Percentiles rank a stretch among this genome's conserved stretches.
phyloP scores from a whole-genome alignment of 805 yeast species.

The Crinitomyces ghanaensis region DNA sequence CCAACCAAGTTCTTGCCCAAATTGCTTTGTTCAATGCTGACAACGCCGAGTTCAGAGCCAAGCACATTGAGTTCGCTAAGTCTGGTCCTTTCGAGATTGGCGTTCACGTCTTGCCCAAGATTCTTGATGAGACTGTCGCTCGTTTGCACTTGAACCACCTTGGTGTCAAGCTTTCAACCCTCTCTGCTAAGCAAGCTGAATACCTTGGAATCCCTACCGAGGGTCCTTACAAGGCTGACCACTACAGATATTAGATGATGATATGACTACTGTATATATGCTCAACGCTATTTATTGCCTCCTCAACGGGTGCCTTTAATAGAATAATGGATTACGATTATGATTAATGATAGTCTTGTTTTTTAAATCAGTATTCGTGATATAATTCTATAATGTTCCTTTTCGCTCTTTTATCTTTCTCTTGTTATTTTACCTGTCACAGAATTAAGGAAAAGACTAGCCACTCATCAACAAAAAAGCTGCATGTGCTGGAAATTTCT shows the following conservation, averaged over 20 bases:
- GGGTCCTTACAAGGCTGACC: conserved; percentile 98
- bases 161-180: conserved; percentile 74
- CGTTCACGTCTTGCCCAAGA: conserved; percentile 95
- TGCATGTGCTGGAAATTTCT: too few species aligned
- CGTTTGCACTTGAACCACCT: conserved; percentile 91
- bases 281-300: too few species aligned
- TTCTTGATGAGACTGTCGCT: conserved; percentile 97
- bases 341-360: too few species aligned
- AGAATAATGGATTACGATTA: too few species aligned
- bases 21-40: conserved; percentile 90
- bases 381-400: too few species aligned
- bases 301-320: too few species aligned
- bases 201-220: conserved; percentile 83
- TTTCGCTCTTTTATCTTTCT: too few species aligned
- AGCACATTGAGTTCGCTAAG: conserved; percentile 83
- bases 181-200: conserved; percentile 75
- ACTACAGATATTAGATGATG: conserved; percentile 78
- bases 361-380: too few species aligned
- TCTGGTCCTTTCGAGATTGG: conserved; percentile 84
- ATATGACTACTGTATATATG: background rate
- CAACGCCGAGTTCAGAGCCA: conserved; percentile 65
- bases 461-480: too few species aligned
- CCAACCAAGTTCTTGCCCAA: conserved; percentile 98
- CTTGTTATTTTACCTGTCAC: too few species aligned
- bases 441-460: too few species aligned